phyloP scores from a whole-genome alignment of 1,139 yeast species.

The Sugiyamaella novakii region DNA sequence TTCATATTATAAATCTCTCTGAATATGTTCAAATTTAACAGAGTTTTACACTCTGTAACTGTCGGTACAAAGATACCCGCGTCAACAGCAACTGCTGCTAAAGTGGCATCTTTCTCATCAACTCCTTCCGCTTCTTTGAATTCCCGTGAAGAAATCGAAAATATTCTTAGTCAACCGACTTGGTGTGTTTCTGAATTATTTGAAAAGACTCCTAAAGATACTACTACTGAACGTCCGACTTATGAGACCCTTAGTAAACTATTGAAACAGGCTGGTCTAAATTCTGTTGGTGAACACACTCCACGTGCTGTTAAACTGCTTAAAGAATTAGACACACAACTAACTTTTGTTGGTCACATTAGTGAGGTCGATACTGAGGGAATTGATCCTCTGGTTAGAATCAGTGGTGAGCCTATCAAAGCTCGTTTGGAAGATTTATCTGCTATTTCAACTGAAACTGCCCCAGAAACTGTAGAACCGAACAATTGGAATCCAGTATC shows the following conservation, averaged over 20 bases:
- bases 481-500: slow-evolving; percentile 37
- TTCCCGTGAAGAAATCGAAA: slow-evolving; percentile 27
- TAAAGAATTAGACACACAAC: slow-evolving; percentile 40
- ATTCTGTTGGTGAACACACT: slow-evolving; percentile 26
- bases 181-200: slow-evolving; percentile 37
- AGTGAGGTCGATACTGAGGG: slow-evolving; percentile 40
- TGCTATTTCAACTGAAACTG: slow-evolving; percentile 25
- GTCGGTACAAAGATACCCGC: background rate
- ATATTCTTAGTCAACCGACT: slow-evolving; percentile 31
- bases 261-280: slow-evolving; percentile 36
- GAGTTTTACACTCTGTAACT: background rate
- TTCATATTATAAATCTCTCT: too few relatives aligned
- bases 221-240: slow-evolving; percentile 27
- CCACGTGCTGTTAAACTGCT: slow-evolving; percentile 30
- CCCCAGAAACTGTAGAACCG: slow-evolving; percentile 26
- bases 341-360: slow-evolving; percentile 43
- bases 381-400: slow-evolving; percentile 40
- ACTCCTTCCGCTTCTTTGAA: slow-evolving; percentile 2
- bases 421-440: slow-evolving; percentile 24
- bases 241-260: slow-evolving; percentile 34
- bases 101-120: background rate
- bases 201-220: slow-evolving; percentile 18
- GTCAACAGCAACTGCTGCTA: background rate
- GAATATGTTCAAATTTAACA: slow-evolving; percentile 2
- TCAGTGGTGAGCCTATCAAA: slow-evolving; percentile 33